Conservation (phyloP, 768 basidiomycete genomes). For the Mycena crocata region DNA sequence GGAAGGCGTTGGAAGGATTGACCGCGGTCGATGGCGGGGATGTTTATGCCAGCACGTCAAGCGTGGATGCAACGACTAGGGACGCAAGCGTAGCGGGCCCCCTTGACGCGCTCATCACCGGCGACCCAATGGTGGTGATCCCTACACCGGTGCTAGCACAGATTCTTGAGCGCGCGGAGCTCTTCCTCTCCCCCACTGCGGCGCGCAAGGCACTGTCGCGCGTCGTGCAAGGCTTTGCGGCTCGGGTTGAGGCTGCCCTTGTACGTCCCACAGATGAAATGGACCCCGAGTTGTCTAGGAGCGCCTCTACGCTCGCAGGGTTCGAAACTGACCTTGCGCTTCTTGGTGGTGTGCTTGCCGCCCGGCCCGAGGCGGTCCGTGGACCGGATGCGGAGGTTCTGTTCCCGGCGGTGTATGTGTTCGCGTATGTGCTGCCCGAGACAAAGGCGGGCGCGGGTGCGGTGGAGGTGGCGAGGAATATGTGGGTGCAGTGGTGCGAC, state of each 20-base stretch:
- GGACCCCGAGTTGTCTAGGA: neutral
- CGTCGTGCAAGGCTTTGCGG: slow-evolving; percentile 15
- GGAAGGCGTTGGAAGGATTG: slow-evolving; percentile 8
- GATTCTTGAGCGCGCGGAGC: slow-evolving; percentile 24
- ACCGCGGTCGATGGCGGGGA: slow-evolving; percentile 2
- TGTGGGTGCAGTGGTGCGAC: slow-evolving; percentile 51
- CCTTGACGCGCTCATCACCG: slow-evolving; percentile 28
- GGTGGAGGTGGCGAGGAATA: slow-evolving; percentile 42
- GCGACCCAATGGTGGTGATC: neutral
- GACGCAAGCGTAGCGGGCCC: neutral
- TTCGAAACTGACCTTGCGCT: slow-evolving; percentile 37
- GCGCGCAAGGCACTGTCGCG: slow-evolving; percentile 9
- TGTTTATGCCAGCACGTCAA: neutral
- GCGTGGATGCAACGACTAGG: neutral
- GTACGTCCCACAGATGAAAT: no score
- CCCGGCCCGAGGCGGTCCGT: slow-evolving; percentile 34
- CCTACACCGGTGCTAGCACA: slow-evolving; percentile 13
- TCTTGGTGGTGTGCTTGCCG: slow-evolving; percentile 51
- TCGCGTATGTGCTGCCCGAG: slow-evolving; percentile 60
- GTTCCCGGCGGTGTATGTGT: slow-evolving; percentile 59
- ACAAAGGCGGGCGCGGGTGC: slow-evolving; percentile 36
- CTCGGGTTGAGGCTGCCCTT: slow-evolving; percentile 22
- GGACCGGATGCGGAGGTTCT: slow-evolving; percentile 39
- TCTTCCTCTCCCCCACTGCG: slow-evolving; percentile 23
- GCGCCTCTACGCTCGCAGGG: neutral